These are phyloP conservation scores for Ogataea paradorogensis DNA, from an alignment of 805 yeast species.

Conservation along the genomic window DNA sequence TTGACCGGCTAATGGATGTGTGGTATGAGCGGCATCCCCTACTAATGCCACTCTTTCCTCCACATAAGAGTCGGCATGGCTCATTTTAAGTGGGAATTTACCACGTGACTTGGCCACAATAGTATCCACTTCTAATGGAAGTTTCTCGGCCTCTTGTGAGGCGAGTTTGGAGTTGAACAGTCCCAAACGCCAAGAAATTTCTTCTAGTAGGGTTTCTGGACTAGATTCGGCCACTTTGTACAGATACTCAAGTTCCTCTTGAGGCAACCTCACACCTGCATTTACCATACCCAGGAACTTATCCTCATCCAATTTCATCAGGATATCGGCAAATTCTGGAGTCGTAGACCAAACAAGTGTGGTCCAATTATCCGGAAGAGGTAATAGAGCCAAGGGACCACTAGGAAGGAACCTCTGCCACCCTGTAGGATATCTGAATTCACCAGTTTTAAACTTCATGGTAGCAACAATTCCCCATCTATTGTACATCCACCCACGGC, in stretches of 20 bases:
- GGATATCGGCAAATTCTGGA: conserved; percentile 64
- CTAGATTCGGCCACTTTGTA: conserved; percentile 43
- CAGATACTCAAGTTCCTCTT: conserved; percentile 71
- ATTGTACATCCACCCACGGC: conserved; percentile 90
- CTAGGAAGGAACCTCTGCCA: conserved; percentile 91
- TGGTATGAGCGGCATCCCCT: conserved; percentile 98
- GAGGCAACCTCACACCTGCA: conserved; percentile 80
- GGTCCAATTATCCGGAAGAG: conserved; percentile 83
- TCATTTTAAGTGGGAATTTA: conserved; percentile 79
- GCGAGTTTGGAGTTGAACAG: conserved; percentile 32
- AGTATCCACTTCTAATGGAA: conserved; percentile 63
- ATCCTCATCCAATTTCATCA: conserved; percentile 56
- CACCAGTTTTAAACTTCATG: conserved; percentile 68
- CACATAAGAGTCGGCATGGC: conserved; percentile 88
- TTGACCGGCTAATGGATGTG: conserved; percentile 97
- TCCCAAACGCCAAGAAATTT: conserved; percentile 68
- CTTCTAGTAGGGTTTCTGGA: conserved; percentile 52
- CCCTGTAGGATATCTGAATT: conserved; percentile 61
- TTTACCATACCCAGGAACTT: conserved; percentile 71
- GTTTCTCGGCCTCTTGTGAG: conserved; percentile 51
- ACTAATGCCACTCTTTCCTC: conserved; percentile 85
- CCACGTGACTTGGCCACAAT: conserved; percentile 71
- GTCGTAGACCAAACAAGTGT: conserved; percentile 92
- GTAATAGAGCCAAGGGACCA: conserved; percentile 91
- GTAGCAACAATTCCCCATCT: conserved; percentile 94